Evolutionary conservation across 306 rosid species (phyloP).

Genomic region (Begonia peltatifolia): DNA sequence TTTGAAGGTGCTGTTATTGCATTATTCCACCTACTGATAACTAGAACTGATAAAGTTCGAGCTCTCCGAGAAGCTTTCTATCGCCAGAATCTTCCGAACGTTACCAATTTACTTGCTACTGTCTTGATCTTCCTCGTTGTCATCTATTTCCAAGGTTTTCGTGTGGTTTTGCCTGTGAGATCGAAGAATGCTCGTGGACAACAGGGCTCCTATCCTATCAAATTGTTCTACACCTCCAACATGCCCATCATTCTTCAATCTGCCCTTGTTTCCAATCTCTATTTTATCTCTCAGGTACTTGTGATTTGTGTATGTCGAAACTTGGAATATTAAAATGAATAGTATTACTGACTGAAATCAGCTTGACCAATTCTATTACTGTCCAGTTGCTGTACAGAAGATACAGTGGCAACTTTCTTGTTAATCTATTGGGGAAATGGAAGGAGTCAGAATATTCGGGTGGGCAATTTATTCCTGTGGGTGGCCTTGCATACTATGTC

Average conservation of each 20-base stretch:
- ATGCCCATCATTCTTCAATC: slow-evolving; percentile 57
- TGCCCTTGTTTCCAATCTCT: slow-evolving; percentile 38
- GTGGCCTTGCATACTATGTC: slow-evolving; percentile 71
- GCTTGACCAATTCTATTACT: no score
- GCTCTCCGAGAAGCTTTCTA: slow-evolving; percentile 49
- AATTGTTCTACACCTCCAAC: slow-evolving; percentile 46
- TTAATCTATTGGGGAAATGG: no score
- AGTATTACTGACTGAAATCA: neutral
- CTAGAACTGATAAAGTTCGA: slow-evolving; percentile 34
- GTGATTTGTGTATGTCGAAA: neutral
- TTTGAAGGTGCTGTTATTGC: slow-evolving; percentile 56
- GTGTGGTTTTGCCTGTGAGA: slow-evolving; percentile 41
- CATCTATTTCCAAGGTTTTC: slow-evolving; percentile 44
- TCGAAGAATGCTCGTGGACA: slow-evolving; percentile 46
- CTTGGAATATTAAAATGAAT: no score
- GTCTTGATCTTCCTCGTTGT: slow-evolving; percentile 43
- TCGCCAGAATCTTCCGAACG: slow-evolving; percentile 45
- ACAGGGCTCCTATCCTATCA: slow-evolving; percentile 44
- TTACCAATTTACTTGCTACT: slow-evolving; percentile 42
- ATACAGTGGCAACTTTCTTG: no score
- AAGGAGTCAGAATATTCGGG: no score
- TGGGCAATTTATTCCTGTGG: no score
- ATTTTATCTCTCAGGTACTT: slow-evolving; percentile 35
- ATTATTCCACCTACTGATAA: slow-evolving; percentile 32
- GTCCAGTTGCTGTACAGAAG: no score